Evolutionary conservation across 371 early-diverging fungal genomes (phyloP).

Genomic region (Circinella minor): DNA sequence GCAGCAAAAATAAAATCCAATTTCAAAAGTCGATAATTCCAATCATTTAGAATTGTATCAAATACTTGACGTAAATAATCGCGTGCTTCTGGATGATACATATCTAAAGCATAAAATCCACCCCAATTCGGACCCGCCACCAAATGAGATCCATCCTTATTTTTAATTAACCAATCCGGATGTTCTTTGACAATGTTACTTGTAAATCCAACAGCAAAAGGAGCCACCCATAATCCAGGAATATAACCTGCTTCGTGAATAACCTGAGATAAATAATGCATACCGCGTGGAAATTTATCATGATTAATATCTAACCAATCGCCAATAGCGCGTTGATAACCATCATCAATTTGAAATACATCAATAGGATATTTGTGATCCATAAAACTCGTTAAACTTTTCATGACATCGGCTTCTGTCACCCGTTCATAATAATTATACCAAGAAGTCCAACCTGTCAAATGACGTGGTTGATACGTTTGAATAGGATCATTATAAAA

Average conservation of each 20-base stretch:
- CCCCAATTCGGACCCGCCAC: conserved; percentile 35
- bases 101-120: conserved; percentile 43
- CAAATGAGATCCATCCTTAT: conserved; percentile 19
- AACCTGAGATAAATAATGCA: conserved; percentile 35
- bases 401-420: conserved; percentile 41
- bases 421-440: conserved; percentile 51
- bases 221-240: conserved; percentile 55
- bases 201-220: conserved; percentile 45
- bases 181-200: conserved; percentile 43
- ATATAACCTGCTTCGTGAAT: conserved; percentile 37
- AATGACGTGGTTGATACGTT: conserved; percentile 22
- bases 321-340: conserved; percentile 42
- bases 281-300: conserved; percentile 49
- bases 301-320: conserved; percentile 47
- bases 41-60: conserved; percentile 37
- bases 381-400: conserved; percentile 33
- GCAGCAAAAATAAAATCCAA: conserved; percentile 56
- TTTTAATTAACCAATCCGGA: conserved; percentile 46
- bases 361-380: conserved; percentile 39
- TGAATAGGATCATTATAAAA: conserved; percentile 16
- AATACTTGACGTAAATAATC: conserved; percentile 46
- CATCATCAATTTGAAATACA: conserved; percentile 57
- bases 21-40: conserved; percentile 53
- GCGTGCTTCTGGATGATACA: conserved; percentile 44
- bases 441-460: conserved; percentile 55